Percentiles rank a stretch among this genome's conserved stretches.
These are phyloP conservation scores for Naganishia sp. DNA, from an alignment of 1,284 basidiomycete species.

Conservation along the genomic window DNA sequence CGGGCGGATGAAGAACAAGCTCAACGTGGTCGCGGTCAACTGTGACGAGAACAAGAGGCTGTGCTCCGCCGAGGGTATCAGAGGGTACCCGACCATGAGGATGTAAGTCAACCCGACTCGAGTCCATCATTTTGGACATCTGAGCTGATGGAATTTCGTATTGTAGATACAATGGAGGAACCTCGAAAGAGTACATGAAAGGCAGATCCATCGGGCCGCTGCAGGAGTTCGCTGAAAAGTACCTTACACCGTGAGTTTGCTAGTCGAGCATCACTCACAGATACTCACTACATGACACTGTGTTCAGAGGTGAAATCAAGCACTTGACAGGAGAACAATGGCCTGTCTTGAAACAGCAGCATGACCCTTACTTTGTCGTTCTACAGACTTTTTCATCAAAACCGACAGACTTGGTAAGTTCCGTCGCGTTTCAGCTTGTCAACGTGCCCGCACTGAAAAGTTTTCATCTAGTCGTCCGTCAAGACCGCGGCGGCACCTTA, in stretches of 20 bases:
- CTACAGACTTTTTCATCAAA: conserved; percentile 60
- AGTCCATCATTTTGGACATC: not conserved
- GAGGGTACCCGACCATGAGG: conserved; percentile 76
- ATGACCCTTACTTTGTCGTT: conserved; percentile 72
- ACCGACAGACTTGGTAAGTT: conserved; percentile 50
- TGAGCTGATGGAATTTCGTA: not conserved
- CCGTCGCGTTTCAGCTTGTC: not conserved
- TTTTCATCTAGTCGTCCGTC: not conserved
- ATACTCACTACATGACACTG: too few species aligned
- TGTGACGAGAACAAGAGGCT: conserved; percentile 72
- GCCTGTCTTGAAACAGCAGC: conserved; percentile 58
- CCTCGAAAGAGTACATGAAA: conserved; percentile 69
- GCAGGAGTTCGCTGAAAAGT: conserved; percentile 69
- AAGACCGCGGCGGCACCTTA: conserved; percentile 10
- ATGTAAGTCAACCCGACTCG: conserved; percentile 58
- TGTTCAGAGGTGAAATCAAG: conserved; percentile 56
- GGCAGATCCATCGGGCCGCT: conserved; percentile 69
- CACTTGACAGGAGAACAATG: conserved; percentile 58
- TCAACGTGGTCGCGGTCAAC: conserved; percentile 75
- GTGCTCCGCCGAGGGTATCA: conserved; percentile 66
- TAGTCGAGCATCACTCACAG: not conserved
- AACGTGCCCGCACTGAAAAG: not conserved
- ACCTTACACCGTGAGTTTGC: conserved; percentile 63
- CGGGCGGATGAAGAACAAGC: conserved; percentile 55
- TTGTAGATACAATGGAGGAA: conserved; percentile 54